A percentile compares a stretch with the other conserved stretches of the same genome.
Conservation (phyloP, 768 basidiomycete species). For the Lentinula raphanica region DNA sequence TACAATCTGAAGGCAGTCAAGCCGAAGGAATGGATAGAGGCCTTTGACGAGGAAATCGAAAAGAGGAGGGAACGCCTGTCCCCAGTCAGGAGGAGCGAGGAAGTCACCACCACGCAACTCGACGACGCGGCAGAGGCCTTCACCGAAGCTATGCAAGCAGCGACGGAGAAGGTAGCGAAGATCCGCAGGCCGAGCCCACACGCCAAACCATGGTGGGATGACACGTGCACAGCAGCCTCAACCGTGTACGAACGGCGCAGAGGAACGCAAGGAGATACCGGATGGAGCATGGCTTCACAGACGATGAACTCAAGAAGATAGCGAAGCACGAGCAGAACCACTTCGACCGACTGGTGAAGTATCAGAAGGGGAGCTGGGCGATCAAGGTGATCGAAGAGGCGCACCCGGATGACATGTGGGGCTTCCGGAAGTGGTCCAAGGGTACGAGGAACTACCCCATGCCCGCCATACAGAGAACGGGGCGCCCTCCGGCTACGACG, state of each 20-base stretch:
- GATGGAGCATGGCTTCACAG: neutral
- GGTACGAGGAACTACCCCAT: conserved; percentile 20
- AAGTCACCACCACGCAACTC: neutral
- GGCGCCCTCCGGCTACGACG: neutral
- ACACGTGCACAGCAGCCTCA: conserved; percentile 11
- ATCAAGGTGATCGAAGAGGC: conserved; percentile 15
- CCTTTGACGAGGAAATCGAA: conserved; percentile 6
- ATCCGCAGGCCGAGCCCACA: neutral
- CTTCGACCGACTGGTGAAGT: conserved; percentile 15
- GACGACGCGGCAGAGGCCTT: conserved; percentile 6
- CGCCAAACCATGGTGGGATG: conserved; percentile 19
- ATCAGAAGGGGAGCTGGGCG: conserved; percentile 17
- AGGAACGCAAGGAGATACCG: neutral
- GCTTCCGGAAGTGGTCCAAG: conserved; percentile 19
- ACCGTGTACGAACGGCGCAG: conserved; percentile 5
- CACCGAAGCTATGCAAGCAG: no score
- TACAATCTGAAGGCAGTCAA: conserved; percentile 15
- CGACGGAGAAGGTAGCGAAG: neutral
- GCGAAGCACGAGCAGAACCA: conserved; percentile 10
- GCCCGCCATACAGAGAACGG: conserved; percentile 15
- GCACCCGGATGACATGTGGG: conserved; percentile 17
- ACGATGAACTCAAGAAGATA: neutral
- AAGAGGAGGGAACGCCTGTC: neutral
- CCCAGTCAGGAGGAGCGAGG: neutral
- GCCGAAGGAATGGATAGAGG: conserved; percentile 12